Percentiles rank a stretch among this genome's conserved stretches.
These are phyloP conservation scores for Cadophora gregata DNA, from an alignment of 2,329 filamentous ascomycete species.

Conservation along the genomic window DNA sequence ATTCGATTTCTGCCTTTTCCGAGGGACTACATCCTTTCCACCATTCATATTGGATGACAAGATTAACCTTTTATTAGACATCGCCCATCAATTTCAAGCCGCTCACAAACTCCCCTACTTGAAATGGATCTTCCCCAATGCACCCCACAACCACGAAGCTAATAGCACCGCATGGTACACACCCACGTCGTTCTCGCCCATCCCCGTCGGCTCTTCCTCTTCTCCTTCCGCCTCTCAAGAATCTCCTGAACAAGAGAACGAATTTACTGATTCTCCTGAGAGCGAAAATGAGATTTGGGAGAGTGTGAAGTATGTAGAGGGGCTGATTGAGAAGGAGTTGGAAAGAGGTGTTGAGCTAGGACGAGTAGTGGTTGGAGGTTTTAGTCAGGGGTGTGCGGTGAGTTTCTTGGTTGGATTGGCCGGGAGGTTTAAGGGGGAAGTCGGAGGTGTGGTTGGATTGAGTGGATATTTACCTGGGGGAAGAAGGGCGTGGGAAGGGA, in stretches of 20 bases:
- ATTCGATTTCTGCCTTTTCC: no score
- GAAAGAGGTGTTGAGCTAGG: constrained; percentile 77
- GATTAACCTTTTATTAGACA: constrained; percentile 39
- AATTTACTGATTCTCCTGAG: constrained; percentile 57
- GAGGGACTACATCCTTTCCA: no score
- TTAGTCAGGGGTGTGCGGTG: constrained; percentile 85
- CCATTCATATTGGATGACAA: not conserved
- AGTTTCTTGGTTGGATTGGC: constrained; percentile 74
- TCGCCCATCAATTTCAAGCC: constrained; percentile 54
- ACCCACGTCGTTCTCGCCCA: constrained; percentile 49
- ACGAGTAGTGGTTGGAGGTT: constrained; percentile 84
- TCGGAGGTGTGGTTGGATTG: constrained; percentile 84
- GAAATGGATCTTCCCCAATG: constrained; percentile 57
- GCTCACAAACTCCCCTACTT: constrained; percentile 54
- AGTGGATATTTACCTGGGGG: constrained; percentile 61
- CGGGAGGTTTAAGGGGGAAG: constrained; percentile 57
- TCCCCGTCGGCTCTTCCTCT: constrained; percentile 41
- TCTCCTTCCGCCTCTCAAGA: constrained; percentile 49
- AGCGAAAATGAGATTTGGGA: constrained; percentile 72
- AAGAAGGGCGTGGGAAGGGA: constrained; percentile 47
- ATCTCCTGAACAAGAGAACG: constrained; percentile 53
- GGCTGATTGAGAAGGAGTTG: constrained; percentile 78
- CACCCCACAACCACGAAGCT: constrained; percentile 52
- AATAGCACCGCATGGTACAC: constrained; percentile 53
- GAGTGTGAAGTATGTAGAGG: constrained; percentile 76